phyloP scores from a whole-genome alignment of 176 grass and related monocot species.

The Avena insularis region DNA sequence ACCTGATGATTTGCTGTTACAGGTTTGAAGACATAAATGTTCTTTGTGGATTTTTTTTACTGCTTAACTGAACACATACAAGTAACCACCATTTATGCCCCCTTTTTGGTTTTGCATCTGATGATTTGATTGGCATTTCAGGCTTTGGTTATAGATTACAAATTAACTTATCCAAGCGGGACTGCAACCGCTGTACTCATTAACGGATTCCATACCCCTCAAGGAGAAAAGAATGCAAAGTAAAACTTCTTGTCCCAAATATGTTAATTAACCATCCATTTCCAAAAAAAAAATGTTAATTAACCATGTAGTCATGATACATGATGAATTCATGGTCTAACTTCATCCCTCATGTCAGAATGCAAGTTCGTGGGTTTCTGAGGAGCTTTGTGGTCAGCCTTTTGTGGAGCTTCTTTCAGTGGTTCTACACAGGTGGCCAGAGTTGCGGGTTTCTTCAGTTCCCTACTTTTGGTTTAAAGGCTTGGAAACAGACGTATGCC shows the following conservation, averaged over 20 bases:
- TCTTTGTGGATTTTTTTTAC: background rate
- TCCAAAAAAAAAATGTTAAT: background rate
- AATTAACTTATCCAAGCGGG: constrained; percentile 89
- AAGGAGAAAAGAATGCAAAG: constrained; percentile 85
- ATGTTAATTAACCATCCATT: background rate
- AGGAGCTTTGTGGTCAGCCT: constrained; percentile 73
- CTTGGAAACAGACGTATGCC: constrained; percentile 88
- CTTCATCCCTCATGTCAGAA: constrained; percentile 52
- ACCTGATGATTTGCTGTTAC: background rate
- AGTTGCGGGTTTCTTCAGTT: constrained; percentile 86
- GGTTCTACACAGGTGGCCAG: constrained; percentile 90
- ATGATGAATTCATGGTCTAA: background rate
- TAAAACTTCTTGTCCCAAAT: constrained; percentile 25
- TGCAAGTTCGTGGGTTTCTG: constrained; percentile 69
- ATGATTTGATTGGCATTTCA: constrained; percentile 45
- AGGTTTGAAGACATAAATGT: background rate
- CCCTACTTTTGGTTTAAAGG: constrained; percentile 86
- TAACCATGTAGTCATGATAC: background rate
- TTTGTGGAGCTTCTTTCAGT: constrained; percentile 89
- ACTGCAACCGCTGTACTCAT: constrained; percentile 90
- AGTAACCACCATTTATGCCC: background rate
- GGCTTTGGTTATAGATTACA: constrained; percentile 88
- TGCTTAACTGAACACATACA: background rate
- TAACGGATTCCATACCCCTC: constrained; percentile 90
- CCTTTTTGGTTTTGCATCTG: background rate